Base-by-base conservation (phyloP, 1,284 basidiomycete species). In the Boletus mariae region DNA sequence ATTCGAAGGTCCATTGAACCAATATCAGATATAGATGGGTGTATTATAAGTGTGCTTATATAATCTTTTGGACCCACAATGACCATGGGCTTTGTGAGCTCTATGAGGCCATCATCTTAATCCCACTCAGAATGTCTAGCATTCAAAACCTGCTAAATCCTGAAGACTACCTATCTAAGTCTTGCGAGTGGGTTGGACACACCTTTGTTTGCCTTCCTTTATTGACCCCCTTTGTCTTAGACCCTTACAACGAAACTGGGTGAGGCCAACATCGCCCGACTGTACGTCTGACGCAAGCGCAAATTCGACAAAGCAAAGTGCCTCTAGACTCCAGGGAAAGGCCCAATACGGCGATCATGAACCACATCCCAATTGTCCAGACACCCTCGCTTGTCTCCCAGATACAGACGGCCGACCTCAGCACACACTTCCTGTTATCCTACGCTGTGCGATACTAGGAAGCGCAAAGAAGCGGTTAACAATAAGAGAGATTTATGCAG, bases 401-500 rank as follows among this genome's bases (percentile, higher is more conserved):
- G 84, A 90, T 65, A 87, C 88, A 35, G 79, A 83, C 56, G 85
- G 82, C 43, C 75, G 86, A 57, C 87, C 87, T 49, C 86, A 90
- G 58, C 87, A 90, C 62, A 90, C 88, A 6, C 78, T 90, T 43
- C 88, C 87, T 35, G 83, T 90, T 53, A 90, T 90, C 62, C 74
- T 90, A 49, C 83, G 87, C 37, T 90, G 88, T 63, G 85, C 87
- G 31, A 90, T 90, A 60, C 74, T 90, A 49, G 88, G 87, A 37
- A 87, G 85, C 65, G 75, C 81, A 8, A 80, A 82, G 59, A 81
- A 83, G 63, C 80, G 85, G n/a, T 73, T 90, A 28, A 90, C 87
- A 15, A 90, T 90, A 60, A 77, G 88, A 47, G 87, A 90, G 61
- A 90, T 90, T 52, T 90, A 90, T 61, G 84, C 85, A 9, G 84